phyloP scores from a whole-genome alignment of 2,329 filamentous ascomycete species.

The Penicillium nordicum region DNA sequence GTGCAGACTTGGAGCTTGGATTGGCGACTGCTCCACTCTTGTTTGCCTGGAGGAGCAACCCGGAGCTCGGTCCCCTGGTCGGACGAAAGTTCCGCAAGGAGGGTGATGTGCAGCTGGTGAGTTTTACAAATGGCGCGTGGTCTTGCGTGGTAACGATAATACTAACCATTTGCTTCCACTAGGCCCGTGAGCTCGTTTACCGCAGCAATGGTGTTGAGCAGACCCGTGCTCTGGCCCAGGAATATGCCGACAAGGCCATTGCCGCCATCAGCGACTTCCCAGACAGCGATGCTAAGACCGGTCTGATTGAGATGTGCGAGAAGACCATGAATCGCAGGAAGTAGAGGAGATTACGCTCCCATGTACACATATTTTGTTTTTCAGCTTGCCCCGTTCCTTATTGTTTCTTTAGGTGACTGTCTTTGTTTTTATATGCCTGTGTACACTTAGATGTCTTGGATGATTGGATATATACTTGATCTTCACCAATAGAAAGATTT shows the following conservation, averaged over 20 bases:
- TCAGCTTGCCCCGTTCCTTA: conserved; percentile 7
- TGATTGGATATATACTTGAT: conserved; percentile 9
- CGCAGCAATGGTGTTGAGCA: conserved; percentile 85
- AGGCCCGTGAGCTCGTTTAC: conserved; percentile 85
- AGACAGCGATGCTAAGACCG: conserved; percentile 89
- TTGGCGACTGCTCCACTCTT: conserved; percentile 89
- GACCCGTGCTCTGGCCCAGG: conserved; percentile 82
- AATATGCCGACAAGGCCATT: conserved; percentile 85
- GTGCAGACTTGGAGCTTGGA: conserved; percentile 88
- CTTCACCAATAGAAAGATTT: conserved; percentile 3
- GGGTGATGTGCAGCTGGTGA: conserved; percentile 80
- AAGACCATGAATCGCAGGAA: conserved; percentile 89
- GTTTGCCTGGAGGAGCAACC: conserved; percentile 90
- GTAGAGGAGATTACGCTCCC: conserved; percentile 40
- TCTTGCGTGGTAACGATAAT: background rate
- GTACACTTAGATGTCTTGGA: conserved; percentile 22
- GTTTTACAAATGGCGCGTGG: conserved; percentile 26
- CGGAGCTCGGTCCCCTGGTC: conserved; percentile 80
- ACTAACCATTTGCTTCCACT: conserved; percentile 12
- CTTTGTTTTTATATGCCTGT: conserved; percentile 13
- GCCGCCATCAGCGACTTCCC: conserved; percentile 80
- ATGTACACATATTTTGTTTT: conserved; percentile 21
- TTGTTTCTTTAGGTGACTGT: conserved; percentile 8
- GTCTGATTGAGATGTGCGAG: conserved; percentile 86
- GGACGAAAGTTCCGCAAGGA: conserved; percentile 82